Conservation (phyloP, 2,329 filamentous ascomycete species). For the Hirsutella minnesotensis region DNA sequence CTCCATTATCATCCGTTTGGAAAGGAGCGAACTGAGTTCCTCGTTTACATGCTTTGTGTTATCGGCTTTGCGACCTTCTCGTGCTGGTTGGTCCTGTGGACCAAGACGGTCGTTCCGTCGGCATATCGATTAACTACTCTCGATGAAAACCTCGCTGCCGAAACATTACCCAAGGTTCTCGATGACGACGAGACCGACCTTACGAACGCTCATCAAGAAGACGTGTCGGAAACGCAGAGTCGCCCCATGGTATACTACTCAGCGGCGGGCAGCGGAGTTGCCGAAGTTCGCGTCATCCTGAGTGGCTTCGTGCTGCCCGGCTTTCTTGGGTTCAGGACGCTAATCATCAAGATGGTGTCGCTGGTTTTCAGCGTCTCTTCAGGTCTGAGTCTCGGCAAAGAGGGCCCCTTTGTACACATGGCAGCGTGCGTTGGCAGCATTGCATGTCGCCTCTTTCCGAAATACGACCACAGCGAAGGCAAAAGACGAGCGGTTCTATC, state of each 20-base stretch:
- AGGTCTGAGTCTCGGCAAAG: slow-evolving; percentile 86
- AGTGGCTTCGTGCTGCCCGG: slow-evolving; percentile 95
- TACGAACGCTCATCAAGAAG: slow-evolving; percentile 27
- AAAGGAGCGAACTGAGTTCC: slow-evolving; percentile 59
- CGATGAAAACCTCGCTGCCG: slow-evolving; percentile 82
- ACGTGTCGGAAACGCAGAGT: slow-evolving; percentile 21
- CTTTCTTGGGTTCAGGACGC: slow-evolving; percentile 78
- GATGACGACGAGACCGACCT: slow-evolving; percentile 30
- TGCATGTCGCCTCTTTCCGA: slow-evolving; percentile 80
- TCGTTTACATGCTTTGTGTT: slow-evolving; percentile 61
- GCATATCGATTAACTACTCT: slow-evolving; percentile 76
- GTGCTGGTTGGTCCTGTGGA: slow-evolving; percentile 71
- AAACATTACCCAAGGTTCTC: slow-evolving; percentile 25
- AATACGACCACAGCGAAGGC: slow-evolving; percentile 88
- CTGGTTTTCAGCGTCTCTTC: slow-evolving; percentile 84
- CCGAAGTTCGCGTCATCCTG: slow-evolving; percentile 95
- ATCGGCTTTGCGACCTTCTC: slow-evolving; percentile 57
- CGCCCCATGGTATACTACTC: slow-evolving; percentile 90
- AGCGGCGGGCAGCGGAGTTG: slow-evolving; percentile 89
- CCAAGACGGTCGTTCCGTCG: slow-evolving; percentile 90
- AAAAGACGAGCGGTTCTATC: slow-evolving; percentile 92
- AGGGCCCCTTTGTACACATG: slow-evolving; percentile 94
- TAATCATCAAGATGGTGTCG: slow-evolving; percentile 73
- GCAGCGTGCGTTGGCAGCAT: slow-evolving; percentile 94
- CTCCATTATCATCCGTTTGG: slow-evolving; percentile 32